phyloP scores from a whole-genome alignment of 352 stramenopile genomes.

The Phytophthora niederhauseri region DNA sequence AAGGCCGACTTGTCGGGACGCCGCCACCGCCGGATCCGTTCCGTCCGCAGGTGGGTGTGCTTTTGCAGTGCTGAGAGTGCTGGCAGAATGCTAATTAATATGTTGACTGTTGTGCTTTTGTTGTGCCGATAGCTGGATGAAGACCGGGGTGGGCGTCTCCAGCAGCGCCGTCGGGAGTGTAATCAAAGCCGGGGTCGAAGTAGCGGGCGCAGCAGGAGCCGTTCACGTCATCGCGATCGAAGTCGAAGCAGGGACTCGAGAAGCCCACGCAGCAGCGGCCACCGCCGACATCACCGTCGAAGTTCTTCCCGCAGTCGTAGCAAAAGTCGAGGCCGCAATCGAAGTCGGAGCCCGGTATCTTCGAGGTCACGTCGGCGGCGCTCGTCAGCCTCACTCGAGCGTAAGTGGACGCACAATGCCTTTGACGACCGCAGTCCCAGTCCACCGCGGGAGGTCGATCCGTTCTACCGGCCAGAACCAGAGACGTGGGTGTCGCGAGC shows the following conservation, averaged over 20 bases:
- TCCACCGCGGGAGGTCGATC: slow-evolving; percentile 59
- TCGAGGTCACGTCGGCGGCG: slow-evolving; percentile 21
- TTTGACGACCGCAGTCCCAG: slow-evolving; percentile 82
- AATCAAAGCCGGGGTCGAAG: slow-evolving; percentile 21
- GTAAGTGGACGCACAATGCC: slow-evolving; percentile 72
- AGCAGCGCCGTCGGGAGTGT: slow-evolving; percentile 4
- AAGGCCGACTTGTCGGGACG: slow-evolving; percentile 36
- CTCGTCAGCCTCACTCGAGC: slow-evolving; percentile 39
- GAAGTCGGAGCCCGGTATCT: slow-evolving; percentile 32
- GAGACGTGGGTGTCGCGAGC: slow-evolving; percentile 79
- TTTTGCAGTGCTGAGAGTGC: not conserved
- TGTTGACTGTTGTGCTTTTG: slow-evolving; percentile 9
- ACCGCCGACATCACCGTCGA: slow-evolving; percentile 11
- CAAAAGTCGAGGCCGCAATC: slow-evolving; percentile 29
- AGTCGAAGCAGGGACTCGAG: slow-evolving; percentile 17
- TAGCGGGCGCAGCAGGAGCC: slow-evolving; percentile 29
- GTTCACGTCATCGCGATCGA: slow-evolving; percentile 10
- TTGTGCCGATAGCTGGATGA: slow-evolving; percentile 50
- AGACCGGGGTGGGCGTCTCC: slow-evolving; percentile 17
- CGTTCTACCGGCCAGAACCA: slow-evolving; percentile 70
- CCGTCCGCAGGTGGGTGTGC: slow-evolving; percentile 53
- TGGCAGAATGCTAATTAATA: not conserved
- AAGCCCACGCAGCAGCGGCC: slow-evolving; percentile 1
- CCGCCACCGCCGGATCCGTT: slow-evolving; percentile 66
- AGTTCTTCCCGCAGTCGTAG: slow-evolving; percentile 25